Evolutionary conservation across 2,329 filamentous ascomycete species (phyloP).

Genomic region (Botrytis fragariae): DNA sequence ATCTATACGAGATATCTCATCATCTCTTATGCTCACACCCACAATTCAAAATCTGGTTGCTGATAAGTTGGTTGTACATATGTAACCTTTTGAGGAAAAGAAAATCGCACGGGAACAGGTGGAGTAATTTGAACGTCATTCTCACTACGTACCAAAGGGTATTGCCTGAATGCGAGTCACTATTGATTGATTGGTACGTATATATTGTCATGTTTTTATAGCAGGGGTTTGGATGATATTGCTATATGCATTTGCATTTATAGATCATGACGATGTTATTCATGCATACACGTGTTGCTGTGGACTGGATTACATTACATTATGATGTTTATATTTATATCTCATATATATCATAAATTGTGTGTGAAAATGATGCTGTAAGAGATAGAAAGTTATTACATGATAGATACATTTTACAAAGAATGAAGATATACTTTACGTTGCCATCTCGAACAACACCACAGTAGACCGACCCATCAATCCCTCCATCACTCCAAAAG

Average conservation of each 20-base stretch:
- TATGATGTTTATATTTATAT: background rate
- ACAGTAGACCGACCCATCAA: background rate
- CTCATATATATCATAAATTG: too few relatives aligned
- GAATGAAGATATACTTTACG: background rate
- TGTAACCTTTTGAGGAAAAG: background rate
- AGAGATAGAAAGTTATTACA: background rate
- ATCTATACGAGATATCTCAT: slow-evolving; percentile 1
- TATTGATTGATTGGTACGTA: background rate
- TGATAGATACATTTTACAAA: background rate
- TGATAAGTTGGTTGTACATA: background rate
- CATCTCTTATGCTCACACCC: background rate
- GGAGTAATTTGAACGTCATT: slow-evolving; percentile 8
- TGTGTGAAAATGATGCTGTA: background rate
- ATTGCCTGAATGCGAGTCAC: background rate
- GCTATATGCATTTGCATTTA: background rate
- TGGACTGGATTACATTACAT: background rate
- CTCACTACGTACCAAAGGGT: background rate
- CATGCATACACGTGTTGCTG: background rate
- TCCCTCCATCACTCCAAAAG: background rate
- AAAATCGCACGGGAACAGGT: background rate
- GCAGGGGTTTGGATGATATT: background rate
- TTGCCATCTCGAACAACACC: background rate
- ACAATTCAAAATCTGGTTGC: slow-evolving; percentile 2
- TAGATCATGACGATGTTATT: background rate
- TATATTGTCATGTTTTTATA: slow-evolving; percentile 1